Conservation (phyloP, 805 yeast genomes). For the Candida insectorum region DNA sequence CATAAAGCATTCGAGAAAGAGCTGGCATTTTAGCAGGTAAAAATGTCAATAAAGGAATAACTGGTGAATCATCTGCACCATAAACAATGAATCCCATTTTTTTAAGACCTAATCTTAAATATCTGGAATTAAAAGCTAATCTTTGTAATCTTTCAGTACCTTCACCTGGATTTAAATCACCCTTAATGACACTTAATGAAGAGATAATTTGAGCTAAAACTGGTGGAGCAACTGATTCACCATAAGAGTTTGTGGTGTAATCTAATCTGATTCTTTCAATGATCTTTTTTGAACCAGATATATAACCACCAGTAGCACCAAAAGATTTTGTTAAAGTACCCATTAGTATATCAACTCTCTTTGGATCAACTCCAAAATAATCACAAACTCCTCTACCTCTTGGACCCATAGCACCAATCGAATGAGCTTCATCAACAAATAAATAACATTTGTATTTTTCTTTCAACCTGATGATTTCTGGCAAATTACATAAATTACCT, state of each 20-base stretch:
- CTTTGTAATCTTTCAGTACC: constrained; percentile 88
- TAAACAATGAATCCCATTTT: constrained; percentile 90
- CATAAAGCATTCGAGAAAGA: constrained; percentile 76
- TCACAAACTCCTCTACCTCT: constrained; percentile 94
- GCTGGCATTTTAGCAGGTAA: constrained; percentile 95
- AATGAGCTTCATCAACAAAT: constrained; percentile 97
- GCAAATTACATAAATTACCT: constrained; percentile 85
- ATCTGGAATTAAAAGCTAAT: constrained; percentile 93
- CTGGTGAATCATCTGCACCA: constrained; percentile 97
- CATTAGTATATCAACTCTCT: constrained; percentile 82
- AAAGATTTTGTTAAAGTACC: constrained; percentile 97
- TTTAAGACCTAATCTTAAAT: constrained; percentile 84
- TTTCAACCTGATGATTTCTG: constrained; percentile 66
- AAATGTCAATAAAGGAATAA: constrained; percentile 81
- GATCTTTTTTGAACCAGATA: constrained; percentile 69
- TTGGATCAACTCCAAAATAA: constrained; percentile 77
- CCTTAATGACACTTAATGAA: constrained; percentile 73
- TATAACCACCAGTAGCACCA: constrained; percentile 98
- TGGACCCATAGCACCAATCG: constrained; percentile 98
- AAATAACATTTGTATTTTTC: constrained; percentile 84
- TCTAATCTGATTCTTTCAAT: constrained; percentile 74
- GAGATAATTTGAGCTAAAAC: constrained; percentile 85
- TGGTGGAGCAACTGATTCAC: constrained; percentile 89
- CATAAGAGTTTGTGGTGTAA: constrained; percentile 68
- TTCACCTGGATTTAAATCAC: constrained; percentile 86